phyloP scores from a whole-genome alignment of 306 rosid genomes.

The Prosopis cineraria region DNA sequence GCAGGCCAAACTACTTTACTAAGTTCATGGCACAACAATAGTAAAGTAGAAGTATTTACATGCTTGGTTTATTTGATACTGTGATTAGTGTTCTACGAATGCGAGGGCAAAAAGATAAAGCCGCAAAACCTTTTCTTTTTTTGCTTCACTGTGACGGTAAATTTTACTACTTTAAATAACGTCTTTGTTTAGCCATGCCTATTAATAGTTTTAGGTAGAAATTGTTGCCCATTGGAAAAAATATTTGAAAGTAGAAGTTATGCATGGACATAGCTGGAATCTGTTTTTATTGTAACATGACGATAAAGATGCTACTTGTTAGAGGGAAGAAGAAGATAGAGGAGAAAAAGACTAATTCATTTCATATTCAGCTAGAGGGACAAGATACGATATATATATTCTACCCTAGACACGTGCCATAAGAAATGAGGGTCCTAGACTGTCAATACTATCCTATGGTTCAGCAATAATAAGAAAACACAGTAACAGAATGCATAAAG shows the following conservation, averaged over 20 bases:
- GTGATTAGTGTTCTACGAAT: constrained; percentile 8
- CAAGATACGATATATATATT: too few species aligned
- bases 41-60: constrained; percentile 10
- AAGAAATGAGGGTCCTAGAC: too few species aligned
- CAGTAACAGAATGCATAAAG: too few species aligned
- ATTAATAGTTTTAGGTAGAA: constrained; percentile 9
- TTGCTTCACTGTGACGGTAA: constrained; percentile 1
- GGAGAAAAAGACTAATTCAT: too few species aligned
- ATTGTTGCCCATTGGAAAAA: neutral
- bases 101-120: neutral
- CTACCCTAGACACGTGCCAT: too few species aligned
- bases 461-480: too few species aligned
- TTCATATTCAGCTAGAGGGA: too few species aligned
- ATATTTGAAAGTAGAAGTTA: neutral
- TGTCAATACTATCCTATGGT: too few species aligned
- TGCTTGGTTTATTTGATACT: constrained; percentile 1
- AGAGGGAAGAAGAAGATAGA: too few species aligned
- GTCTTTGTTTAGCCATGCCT: neutral
- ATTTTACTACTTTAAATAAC: constrained; percentile 9
- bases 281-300: constrained; percentile 9
- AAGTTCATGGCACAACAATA: constrained; percentile 19
- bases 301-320: constrained; percentile 2
- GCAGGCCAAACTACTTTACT: constrained; percentile 17
- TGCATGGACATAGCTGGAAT: constrained; percentile 6
- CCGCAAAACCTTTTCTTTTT: constrained; percentile 4